phyloP scores from a whole-genome alignment of 1,284 basidiomycete species.

The Dichomitus squalens region DNA sequence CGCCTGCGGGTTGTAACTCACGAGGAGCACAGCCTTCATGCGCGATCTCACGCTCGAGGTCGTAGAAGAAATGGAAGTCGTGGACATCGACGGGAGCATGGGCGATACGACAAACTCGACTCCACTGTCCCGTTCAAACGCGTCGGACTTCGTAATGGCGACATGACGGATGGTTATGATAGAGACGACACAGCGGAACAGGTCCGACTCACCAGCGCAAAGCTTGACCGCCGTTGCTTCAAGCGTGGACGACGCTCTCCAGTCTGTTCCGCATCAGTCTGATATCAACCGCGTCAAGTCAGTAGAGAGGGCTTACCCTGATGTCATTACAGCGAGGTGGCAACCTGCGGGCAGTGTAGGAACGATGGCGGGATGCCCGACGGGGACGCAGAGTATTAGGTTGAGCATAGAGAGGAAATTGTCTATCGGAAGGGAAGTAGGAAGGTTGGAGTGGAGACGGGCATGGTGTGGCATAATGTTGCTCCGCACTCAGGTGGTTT shows the following conservation, averaged over 20 bases:
- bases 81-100: not conserved
- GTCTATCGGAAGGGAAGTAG: slow-evolving; percentile 12
- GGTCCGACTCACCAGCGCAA: not conserved
- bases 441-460: slow-evolving; percentile 8
- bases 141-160: not conserved
- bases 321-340: not conserved
- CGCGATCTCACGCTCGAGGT: not conserved
- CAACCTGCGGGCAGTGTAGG: not conserved
- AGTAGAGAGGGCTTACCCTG: not conserved
- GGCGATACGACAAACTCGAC: not conserved
- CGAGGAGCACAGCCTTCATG: slow-evolving; percentile 1
- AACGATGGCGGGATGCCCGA: not conserved
- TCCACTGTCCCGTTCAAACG: not conserved
- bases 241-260: not conserved
- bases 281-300: not conserved
- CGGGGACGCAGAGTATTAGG: not conserved
- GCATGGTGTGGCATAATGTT: slow-evolving; percentile 3
- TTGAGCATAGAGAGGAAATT: slow-evolving; percentile 17
- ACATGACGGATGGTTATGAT: not conserved
- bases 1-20: not conserved
- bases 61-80: not conserved
- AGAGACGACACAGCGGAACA: not conserved
- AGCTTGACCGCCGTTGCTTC: slow-evolving; percentile 1
- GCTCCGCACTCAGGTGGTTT: not conserved
- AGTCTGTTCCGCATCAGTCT: not conserved